Evolutionary conservation across 129 eudicot species (phyloP), one percentile per base, ranked within the genome.

Genomic region (carrot (Daucus carota)): DNA sequence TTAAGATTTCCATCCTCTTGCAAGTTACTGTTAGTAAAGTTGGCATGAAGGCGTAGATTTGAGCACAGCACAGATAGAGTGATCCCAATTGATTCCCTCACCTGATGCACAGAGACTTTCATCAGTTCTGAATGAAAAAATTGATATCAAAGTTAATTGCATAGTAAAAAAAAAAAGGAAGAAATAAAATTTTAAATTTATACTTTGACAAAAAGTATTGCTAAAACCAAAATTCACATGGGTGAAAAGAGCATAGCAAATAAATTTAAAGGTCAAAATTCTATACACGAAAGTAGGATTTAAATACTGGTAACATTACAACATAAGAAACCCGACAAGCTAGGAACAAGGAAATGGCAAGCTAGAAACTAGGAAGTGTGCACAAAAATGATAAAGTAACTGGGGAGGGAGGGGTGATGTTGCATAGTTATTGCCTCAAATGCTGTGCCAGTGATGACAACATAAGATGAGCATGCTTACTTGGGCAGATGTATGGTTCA

Each of bases 401-500:
- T 36, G 43, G 43, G 43, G 43, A 6, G 43, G 43, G 43, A 6
- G 43, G n/a, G n/a, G n/a, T 1, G 54, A n/a, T 18, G 54, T 20
- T 48, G 57, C 57, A 48, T 18, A 17, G n/a, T 16, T 15, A 15
- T 16, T 47, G 6, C 22, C 54, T 3, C 22, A 16, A 48, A 13
- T 52, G 28, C 28, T 2, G 28, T 52, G 28, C 28, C 8, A 22
- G 62, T 52, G 28, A 20, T 28, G 67, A 4, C 29, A 66, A 75
- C 29, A 31, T 57, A 24, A 18, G 45, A 8, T 63, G 76, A 59
- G 52, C 5, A 69, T 31, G 79, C 96, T 81, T 70, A 94, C 99
- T 41, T 94, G 99, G 44, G 99, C 93, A 76, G 99, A 86, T 31
- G 99, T 80, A 86, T 91, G 99, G 73, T 88, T 88, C 99, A 94